These are phyloP conservation scores for Pleurotus pulmonarius DNA, from an alignment of 768 basidiomycete genomes.

Conservation along the genomic window DNA sequence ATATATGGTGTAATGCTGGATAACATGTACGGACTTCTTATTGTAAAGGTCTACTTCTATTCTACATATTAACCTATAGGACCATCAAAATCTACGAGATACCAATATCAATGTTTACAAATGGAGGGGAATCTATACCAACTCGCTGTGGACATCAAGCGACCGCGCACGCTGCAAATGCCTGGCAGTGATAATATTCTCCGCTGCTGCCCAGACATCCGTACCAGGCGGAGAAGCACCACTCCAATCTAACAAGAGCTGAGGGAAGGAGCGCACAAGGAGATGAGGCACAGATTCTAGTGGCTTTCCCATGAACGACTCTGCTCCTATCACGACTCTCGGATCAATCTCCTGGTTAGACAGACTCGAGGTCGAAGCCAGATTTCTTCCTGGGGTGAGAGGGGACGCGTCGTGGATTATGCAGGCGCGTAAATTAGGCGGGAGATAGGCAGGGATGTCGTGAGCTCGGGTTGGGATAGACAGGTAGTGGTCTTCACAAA, in stretches of 20 bases:
- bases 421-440: neutral
- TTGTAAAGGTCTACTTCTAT: too few relatives aligned
- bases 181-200: neutral
- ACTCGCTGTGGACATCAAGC: too few relatives aligned
- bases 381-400: neutral
- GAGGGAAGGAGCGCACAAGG: neutral
- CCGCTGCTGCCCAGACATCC: neutral
- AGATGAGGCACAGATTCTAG: neutral
- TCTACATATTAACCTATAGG: too few relatives aligned
- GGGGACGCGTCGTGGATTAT: neutral
- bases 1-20: constrained; percentile 67
- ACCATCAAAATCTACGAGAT: too few relatives aligned
- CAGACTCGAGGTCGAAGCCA: too few relatives aligned
- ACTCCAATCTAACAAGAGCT: neutral
- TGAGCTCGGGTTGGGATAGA: neutral
- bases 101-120: too few relatives aligned
- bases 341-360: neutral
- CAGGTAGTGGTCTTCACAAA: constrained; percentile 1
- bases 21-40: constrained; percentile 9
- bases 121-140: too few relatives aligned
- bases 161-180: neutral
- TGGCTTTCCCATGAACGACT: neutral
- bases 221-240: neutral
- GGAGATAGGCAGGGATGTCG: neutral
- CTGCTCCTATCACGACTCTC: neutral